These are phyloP conservation scores for Hydnum rufescens DNA, from an alignment of 768 basidiomycete genomes.

Conservation along the genomic window DNA sequence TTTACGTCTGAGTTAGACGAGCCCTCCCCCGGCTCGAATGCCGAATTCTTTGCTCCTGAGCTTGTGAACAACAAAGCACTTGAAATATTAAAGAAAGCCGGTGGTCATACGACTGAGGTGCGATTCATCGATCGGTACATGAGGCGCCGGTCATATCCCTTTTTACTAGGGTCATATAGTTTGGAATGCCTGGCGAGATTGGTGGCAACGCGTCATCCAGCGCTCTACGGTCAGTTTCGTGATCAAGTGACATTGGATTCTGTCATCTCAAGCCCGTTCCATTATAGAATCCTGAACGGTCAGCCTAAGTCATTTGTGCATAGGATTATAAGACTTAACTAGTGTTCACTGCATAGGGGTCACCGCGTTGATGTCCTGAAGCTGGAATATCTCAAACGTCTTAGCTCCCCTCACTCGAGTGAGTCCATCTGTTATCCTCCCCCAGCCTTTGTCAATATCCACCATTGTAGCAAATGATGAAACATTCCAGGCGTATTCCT, in stretches of 20 bases:
- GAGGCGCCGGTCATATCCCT: background rate
- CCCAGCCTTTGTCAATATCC: background rate
- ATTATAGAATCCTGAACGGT: background rate
- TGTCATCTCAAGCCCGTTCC: too few relatives aligned
- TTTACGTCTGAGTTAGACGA: background rate
- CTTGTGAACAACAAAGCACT: background rate
- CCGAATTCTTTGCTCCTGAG: slow-evolving; percentile 4
- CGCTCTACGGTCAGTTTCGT: slow-evolving; percentile 16
- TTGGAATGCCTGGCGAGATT: slow-evolving; percentile 55
- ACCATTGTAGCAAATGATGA: slow-evolving; percentile 45
- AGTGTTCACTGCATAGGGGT: slow-evolving; percentile 1
- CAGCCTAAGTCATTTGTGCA: background rate
- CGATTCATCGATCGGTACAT: slow-evolving; percentile 6
- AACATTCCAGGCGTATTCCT: slow-evolving; percentile 70
- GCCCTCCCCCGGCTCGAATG: background rate
- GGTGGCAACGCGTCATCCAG: slow-evolving; percentile 50
- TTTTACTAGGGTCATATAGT: slow-evolving; percentile 38
- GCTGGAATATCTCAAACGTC: slow-evolving; percentile 38
- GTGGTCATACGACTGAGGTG: slow-evolving; percentile 46
- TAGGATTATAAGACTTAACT: background rate
- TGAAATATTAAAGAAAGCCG: slow-evolving; percentile 31
- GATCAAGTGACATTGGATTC: too few relatives aligned
- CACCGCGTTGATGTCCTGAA: slow-evolving; percentile 33
- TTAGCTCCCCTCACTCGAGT: slow-evolving; percentile 65
- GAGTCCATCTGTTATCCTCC: slow-evolving; percentile 10